phyloP scores from a whole-genome alignment of 2,329 filamentous ascomycete species.

The Cladosporium colombiae region DNA sequence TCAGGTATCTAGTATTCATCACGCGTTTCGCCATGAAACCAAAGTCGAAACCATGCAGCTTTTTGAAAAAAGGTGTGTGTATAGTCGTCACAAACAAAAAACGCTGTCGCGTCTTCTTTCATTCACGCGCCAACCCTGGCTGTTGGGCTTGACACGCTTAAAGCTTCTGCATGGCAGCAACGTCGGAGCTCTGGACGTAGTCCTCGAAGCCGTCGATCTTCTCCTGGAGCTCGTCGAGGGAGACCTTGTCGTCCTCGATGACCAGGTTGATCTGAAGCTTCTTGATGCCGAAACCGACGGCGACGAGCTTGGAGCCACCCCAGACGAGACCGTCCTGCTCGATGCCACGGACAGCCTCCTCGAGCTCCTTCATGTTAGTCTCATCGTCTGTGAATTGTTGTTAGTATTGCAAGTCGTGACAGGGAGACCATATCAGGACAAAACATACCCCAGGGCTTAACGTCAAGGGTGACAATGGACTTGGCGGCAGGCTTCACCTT shows the following conservation, averaged over 20 bases:
- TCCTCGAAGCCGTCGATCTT: conserved; percentile 87
- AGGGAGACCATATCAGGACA: neutral
- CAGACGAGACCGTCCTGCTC: conserved; percentile 93
- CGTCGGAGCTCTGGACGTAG: conserved; percentile 90
- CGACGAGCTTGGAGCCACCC: conserved; percentile 86
- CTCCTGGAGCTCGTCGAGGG: conserved; percentile 81
- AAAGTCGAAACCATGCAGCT: conserved; percentile 18
- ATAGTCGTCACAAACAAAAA: neutral
- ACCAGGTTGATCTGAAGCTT: conserved; percentile 99
- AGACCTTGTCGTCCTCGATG: conserved; percentile 95
- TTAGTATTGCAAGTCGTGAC: neutral
- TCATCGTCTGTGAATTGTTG: conserved; percentile 66
- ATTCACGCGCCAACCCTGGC: conserved; percentile 13
- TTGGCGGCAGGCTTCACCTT: conserved; percentile 93
- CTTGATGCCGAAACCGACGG: conserved; percentile 96
- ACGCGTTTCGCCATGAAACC: conserved; percentile 20
- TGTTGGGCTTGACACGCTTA: conserved; percentile 51
- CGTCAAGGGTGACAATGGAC: conserved; percentile 91
- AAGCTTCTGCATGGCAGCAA: conserved; percentile 90
- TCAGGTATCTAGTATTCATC: conserved; percentile 21
- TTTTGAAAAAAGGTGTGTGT: conserved; percentile 4
- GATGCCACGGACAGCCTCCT: conserved; percentile 77
- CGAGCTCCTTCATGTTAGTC: conserved; percentile 84
- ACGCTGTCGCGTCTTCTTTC: neutral
- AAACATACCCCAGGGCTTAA: conserved; percentile 95